Percentiles rank a stretch among this genome's conserved stretches.
Evolutionary conservation across 139 green algal species (phyloP).

Genomic region (Chlorella sp.): DNA sequence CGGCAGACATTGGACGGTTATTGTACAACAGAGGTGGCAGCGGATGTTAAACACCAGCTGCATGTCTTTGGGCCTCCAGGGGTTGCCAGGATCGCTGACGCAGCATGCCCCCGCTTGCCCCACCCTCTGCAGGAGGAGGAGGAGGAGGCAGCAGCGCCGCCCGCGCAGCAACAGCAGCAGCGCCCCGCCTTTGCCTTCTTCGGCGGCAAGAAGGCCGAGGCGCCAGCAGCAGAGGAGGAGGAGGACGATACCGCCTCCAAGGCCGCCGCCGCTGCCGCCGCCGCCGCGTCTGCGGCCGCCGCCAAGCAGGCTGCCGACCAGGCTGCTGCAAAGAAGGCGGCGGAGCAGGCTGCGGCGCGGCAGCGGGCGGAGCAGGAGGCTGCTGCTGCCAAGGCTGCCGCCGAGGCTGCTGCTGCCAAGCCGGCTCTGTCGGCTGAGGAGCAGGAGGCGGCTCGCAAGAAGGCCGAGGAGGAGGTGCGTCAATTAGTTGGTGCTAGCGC

Average conservation of each 20-base stretch:
- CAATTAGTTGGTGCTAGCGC: too few relatives aligned
- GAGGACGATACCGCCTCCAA: neutral
- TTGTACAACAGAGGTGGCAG: too few relatives aligned
- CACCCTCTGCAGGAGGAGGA: neutral
- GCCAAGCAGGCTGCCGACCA: neutral
- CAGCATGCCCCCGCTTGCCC: neutral
- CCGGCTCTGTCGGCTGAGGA: neutral
- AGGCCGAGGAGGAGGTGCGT: slow-evolving; percentile 31
- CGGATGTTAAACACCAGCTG: too few relatives aligned
- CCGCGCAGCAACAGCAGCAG: slow-evolving; percentile 5
- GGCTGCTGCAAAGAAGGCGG: neutral
- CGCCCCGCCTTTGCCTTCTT: neutral
- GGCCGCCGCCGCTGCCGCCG: neutral
- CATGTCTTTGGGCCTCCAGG: too few relatives aligned
- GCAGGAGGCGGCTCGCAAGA: slow-evolving; percentile 29
- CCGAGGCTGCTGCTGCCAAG: neutral
- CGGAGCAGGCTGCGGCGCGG: slow-evolving; percentile 7
- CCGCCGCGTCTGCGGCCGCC: slow-evolving; percentile 9
- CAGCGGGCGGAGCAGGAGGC: neutral
- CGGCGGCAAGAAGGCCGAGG: neutral
- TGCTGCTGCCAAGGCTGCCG: slow-evolving; percentile 3
- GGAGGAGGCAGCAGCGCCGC: slow-evolving; percentile 7
- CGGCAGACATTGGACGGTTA: too few relatives aligned
- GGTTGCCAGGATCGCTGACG: too few relatives aligned
- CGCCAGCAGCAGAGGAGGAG: neutral